A percentile compares a stretch with the other conserved stretches of the same genome.
Conservation (phyloP, 2,329 filamentous ascomycete genomes). For the Epichloe brachyelytri region DNA sequence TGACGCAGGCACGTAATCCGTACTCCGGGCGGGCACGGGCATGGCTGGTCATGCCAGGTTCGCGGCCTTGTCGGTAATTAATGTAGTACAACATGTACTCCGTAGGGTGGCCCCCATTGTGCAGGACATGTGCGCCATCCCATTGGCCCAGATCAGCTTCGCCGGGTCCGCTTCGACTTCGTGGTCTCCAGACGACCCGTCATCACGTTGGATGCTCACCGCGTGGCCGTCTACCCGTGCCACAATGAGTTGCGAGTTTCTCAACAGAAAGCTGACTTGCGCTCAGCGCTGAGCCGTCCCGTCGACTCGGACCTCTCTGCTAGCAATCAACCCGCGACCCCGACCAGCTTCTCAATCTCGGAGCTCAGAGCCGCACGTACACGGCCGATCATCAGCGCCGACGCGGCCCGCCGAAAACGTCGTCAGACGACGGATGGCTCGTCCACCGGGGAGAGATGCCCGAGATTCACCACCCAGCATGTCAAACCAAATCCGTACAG, state of each 20-base stretch:
- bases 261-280: neutral
- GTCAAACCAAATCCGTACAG: neutral
- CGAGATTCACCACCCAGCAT: neutral
- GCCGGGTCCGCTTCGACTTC: neutral
- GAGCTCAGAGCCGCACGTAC: too few relatives aligned
- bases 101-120: too few relatives aligned
- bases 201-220: too few relatives aligned
- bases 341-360: too few relatives aligned
- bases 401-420: neutral
- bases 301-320: neutral
- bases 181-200: neutral
- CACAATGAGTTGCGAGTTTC: neutral
- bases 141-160: neutral
- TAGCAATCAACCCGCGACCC: too few relatives aligned
- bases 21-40: too few relatives aligned
- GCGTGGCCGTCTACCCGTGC: neutral
- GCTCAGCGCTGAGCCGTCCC: neutral
- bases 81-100: too few relatives aligned
- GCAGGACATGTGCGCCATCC: neutral
- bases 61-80: too few relatives aligned
- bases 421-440: neutral
- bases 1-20: too few relatives aligned
- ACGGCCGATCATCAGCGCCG: too few relatives aligned
- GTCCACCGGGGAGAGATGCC: neutral
- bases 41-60: too few relatives aligned